Base-by-base conservation (phyloP, 1,139 yeast genomes). In the Scheffersomyces stambukii region DNA sequence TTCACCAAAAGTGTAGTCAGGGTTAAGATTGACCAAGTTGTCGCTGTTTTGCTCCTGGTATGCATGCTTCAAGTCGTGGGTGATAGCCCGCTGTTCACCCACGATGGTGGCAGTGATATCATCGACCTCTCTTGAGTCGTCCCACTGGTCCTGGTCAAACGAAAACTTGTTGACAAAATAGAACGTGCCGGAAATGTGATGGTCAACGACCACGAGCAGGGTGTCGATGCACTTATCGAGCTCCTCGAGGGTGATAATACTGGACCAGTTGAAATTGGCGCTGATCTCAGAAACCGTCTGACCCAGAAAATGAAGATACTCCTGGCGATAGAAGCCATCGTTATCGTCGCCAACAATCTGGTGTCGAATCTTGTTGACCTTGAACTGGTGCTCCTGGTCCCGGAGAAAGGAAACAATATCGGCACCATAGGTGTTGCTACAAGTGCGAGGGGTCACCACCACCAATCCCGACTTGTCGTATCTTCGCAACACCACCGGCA, bases 231-330 rank as follows among this genome's bases (percentile, higher is more conserved):
- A 77, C 35, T 67, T 60, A 31, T 75, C 77, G 11, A 85, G 53
- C 40, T 84, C 85, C 46, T 84, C 93, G 10, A 62, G 64, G 3
- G 89, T 70, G 11, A 85, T 77, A 18, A 76, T 73, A 24, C 79
- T 64, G 11, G 89, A 77, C 89, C 93, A 84, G 25, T 55, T 56
- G 31, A 66, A 61, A 21, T 52, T 42, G 25, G 50, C 57, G 5
- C 68, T 57, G 7, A 67, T 53, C 31, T 65, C 64, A 2, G 69
- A 54, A 2, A 62, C 48, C 1, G 69, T 59, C 27, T 44, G 50
- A 2, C 73, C 73, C n/a, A n/a, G n/a, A n/a, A n/a, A n/a, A n/a
- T n/a, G n/a, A n/a, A n/a, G n/a, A 30, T 42, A 47, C 11, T 40
- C 35, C 25, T 41, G 52, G 17, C 48, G 48, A 13, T 49, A 46